Percentiles rank a stretch among this genome's conserved stretches.
Evolutionary conservation across 1,139 yeast species (phyloP).

Genomic region (Geotrichum reessii): DNA sequence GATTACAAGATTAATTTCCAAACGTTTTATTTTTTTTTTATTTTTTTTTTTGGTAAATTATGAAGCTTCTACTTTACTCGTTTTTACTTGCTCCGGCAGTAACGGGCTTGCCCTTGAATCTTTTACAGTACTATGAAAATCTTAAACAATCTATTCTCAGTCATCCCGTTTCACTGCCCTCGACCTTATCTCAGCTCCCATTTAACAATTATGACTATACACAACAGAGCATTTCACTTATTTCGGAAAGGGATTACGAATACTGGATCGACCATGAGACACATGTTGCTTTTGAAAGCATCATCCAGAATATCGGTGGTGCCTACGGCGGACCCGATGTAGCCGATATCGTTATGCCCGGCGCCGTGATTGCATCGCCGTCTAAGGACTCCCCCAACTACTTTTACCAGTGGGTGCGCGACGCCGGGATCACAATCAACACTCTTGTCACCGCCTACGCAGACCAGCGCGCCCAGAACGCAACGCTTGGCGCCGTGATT

Average conservation of each 20-base stretch:
- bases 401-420: constrained; percentile 87
- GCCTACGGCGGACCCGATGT: constrained; percentile 28
- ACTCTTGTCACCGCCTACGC: constrained; percentile 54
- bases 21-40: too few species aligned
- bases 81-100: background rate
- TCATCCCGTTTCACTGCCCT: background rate
- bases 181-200: background rate
- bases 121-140: background rate
- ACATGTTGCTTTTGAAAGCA: constrained; percentile 46
- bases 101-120: background rate
- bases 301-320: constrained; percentile 64
- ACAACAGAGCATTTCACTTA: constrained; percentile 23
- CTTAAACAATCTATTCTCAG: background rate
- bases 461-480: constrained; percentile 35
- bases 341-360: constrained; percentile 45
- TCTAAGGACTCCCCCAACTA: constrained; percentile 66
- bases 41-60: background rate
- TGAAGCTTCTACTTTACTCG: background rate
- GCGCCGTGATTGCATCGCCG: constrained; percentile 83
- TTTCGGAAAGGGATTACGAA: constrained; percentile 42
- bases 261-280: constrained; percentile 54
- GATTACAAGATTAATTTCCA: too few species aligned
- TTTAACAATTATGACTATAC: background rate
- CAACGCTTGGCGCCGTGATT: constrained; percentile 37
- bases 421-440: constrained; percentile 75